These are phyloP conservation scores for Drosera spatulata DNA, from an alignment of 179 eudicot genomes.

Conservation along the genomic window DNA sequence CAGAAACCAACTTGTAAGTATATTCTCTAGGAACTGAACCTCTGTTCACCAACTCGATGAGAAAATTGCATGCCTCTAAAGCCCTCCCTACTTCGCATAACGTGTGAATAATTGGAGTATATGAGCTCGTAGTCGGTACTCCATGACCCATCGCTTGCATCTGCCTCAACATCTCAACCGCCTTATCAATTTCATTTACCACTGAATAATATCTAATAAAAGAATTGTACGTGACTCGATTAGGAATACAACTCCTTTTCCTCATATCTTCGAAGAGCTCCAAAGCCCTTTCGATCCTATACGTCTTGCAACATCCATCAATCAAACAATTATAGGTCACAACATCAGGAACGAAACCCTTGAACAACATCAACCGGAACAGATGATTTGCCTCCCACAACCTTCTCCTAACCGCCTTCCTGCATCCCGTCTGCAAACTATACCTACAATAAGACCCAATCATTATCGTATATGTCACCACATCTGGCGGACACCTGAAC, in stretches of 20 bases:
- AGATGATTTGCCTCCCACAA: conserved; percentile 90
- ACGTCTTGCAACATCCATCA: conserved; percentile 84
- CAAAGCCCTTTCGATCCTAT: conserved; percentile 66
- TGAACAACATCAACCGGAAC: conserved; percentile 63
- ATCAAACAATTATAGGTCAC: conserved; percentile 22
- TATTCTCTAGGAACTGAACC: conserved; percentile 77
- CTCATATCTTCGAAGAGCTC: conserved; percentile 75
- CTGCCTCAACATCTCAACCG: conserved; percentile 52
- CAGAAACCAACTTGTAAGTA: conserved; percentile 56
- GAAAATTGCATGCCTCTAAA: conserved; percentile 43
- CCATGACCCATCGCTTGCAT: conserved; percentile 56
- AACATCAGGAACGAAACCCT: conserved; percentile 74
- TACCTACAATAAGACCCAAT: conserved; percentile 59
- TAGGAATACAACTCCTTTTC: conserved; percentile 52
- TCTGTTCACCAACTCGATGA: conserved; percentile 51
- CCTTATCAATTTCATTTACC: conserved; percentile 68
- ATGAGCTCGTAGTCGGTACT: conserved; percentile 27
- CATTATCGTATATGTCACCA: conserved; percentile 59
- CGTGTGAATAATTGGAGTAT: conserved; percentile 48
- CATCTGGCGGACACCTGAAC: conserved; percentile 73
- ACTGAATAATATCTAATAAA: conserved; percentile 67
- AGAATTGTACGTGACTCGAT: conserved; percentile 70
- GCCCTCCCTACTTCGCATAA: conserved; percentile 29
- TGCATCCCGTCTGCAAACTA: conserved; percentile 60
- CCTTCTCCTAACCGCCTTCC: conserved; percentile 66